Base-by-base conservation (phyloP, 352 stramenopile genomes). In the Hyphochytrium catenoides region DNA sequence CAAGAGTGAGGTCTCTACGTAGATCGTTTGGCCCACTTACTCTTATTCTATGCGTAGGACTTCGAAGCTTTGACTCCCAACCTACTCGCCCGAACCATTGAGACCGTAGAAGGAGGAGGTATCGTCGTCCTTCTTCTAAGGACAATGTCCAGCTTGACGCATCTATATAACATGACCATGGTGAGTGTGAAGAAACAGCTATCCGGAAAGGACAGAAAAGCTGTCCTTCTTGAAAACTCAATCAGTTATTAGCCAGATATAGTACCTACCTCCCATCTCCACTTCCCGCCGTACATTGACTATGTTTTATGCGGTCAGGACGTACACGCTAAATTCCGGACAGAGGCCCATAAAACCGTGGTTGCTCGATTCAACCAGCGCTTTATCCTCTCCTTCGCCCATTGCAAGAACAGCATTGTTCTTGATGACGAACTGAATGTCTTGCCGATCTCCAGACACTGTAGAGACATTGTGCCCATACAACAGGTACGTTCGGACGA, bases 351-450 rank as follows among this genome's bases (percentile, higher is more conserved):
- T 52, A 60, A 85, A 48, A 82, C 95, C 52, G 63, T 97, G 2
- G 77, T 96, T 30, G 84, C 90, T 32, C 65, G 92, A 30, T 99
- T 99, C 54, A 98, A 98, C 57, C 91, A 99, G 62, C 77, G 92
- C 39, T 99, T 98, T 47, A 95, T 99, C 48, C 63, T 99, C 1
- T 95, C 79, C 25, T 62, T 99, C 24, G 71, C 65, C 1, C 79
- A 84, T 20, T 95, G 82, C 57, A 58, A 68, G 25, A 86, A 79
- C 54, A 97, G 88, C 57, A 64, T 98, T 26, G 87, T 98, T 23
- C 78, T 95, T 36, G 92, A 99, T 45, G 92, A 99, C 49, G 91
- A 98, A 57, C 67, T 99, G 40, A 98, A 98, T 59, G 86, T 99
- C 36, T 65, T 99, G 34, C 90, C 91, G 0, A 68, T 98, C 26